Evolutionary conservation across 768 basidiomycete genomes (phyloP).

Genomic region (Lactarius deliciosus): DNA sequence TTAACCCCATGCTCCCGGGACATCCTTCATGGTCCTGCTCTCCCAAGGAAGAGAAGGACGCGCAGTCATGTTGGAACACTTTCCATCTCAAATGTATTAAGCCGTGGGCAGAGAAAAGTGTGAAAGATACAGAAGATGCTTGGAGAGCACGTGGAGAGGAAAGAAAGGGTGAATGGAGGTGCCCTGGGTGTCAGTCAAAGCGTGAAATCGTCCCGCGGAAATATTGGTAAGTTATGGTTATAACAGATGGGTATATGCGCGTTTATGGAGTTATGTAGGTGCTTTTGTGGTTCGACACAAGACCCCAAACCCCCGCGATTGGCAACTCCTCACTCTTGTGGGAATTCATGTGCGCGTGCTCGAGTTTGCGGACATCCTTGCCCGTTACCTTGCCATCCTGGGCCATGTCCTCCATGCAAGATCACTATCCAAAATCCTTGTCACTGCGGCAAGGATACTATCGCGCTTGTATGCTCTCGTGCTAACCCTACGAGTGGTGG

Average conservation of each 20-base stretch:
- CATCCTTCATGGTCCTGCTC: constrained; percentile 90
- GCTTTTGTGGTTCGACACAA: constrained; percentile 77
- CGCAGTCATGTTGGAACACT: constrained; percentile 82
- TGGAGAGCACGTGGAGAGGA: constrained; percentile 71
- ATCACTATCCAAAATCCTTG: constrained; percentile 76
- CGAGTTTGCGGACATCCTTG: constrained; percentile 80
- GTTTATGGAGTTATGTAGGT: constrained; percentile 45
- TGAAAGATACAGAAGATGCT: constrained; percentile 68
- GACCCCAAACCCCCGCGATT: constrained; percentile 71
- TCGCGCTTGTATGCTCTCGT: constrained; percentile 60
- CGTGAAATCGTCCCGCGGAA: constrained; percentile 62
- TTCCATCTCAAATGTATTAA: constrained; percentile 90
- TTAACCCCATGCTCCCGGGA: constrained; percentile 70
- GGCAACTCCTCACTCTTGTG: constrained; percentile 77
- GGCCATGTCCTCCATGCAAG: constrained; percentile 93
- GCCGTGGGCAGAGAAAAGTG: constrained; percentile 84
- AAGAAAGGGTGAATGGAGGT: constrained; percentile 80
- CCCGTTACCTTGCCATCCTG: constrained; percentile 86
- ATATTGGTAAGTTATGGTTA: constrained; percentile 56
- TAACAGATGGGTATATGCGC: neutral
- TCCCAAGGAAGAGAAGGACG: constrained; percentile 39
- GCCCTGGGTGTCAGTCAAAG: constrained; percentile 88
- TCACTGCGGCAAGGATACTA: constrained; percentile 63
- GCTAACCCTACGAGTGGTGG: constrained; percentile 33
- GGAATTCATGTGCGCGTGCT: constrained; percentile 59